Evolutionary conservation across 1,139 yeast genomes (phyloP).

Genomic region (Zygotorulaspora mrakii): DNA sequence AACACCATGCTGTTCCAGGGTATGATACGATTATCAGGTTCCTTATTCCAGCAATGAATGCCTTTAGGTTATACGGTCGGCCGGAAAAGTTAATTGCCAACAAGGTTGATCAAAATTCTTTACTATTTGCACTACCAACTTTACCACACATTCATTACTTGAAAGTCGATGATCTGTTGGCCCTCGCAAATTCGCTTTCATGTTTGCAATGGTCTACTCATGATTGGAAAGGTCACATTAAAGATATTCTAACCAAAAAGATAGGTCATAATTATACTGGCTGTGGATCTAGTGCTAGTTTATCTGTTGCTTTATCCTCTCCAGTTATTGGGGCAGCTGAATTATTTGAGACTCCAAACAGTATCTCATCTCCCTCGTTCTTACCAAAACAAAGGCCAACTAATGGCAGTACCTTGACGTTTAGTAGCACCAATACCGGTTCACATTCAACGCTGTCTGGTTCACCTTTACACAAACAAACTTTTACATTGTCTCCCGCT

Average conservation of each 20-base stretch:
- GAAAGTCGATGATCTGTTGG: constrained; percentile 52
- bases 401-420: constrained; percentile 7
- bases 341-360: constrained; percentile 32
- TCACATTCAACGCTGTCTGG: constrained; percentile 9
- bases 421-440: constrained; percentile 7
- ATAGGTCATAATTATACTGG: constrained; percentile 75
- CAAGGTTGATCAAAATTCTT: constrained; percentile 70
- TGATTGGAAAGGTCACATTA: constrained; percentile 67
- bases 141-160: constrained; percentile 84
- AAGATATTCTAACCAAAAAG: constrained; percentile 59
- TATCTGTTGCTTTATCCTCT: constrained; percentile 55
- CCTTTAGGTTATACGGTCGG: constrained; percentile 86
- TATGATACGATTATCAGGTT: constrained; percentile 89
- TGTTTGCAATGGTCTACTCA: constrained; percentile 58
- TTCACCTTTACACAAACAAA: constrained; percentile 8
- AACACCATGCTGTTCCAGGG: constrained; percentile 89
- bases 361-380: constrained; percentile 15
- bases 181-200: constrained; percentile 40
- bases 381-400: constrained; percentile 11
- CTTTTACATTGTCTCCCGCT: constrained; percentile 1
- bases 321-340: constrained; percentile 40
- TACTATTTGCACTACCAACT: constrained; percentile 88
- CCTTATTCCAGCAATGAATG: constrained; percentile 77
- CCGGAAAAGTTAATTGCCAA: constrained; percentile 87
- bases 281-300: constrained; percentile 67